Base-by-base conservation (phyloP, 2,329 filamentous ascomycete genomes). In the Hypoxylon sp. region DNA sequence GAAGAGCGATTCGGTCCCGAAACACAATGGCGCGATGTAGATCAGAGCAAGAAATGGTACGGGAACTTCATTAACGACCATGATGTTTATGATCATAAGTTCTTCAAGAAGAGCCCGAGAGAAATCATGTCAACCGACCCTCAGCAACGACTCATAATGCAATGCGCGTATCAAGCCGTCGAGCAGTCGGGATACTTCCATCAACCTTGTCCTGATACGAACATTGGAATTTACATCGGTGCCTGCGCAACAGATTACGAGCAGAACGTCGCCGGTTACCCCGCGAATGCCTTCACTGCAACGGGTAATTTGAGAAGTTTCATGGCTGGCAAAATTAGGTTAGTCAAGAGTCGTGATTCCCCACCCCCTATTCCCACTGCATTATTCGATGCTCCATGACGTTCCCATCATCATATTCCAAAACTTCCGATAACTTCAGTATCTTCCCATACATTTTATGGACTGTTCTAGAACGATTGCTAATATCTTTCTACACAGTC, bases 181-280 rank as follows among this genome's bases (percentile, higher is more conserved):
- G 75, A 74, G 21, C 69, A 71, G n/a, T 76, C 71, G 2, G 75
- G 79, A 0, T 76, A 77, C 54, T 75, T 74, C 59, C 46, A 53
- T 3, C 17, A 13, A 6, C 32, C 52, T 2, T 19, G 35, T 19
- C 51, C 68, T 5, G 54, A 64, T 17, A 58, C 47, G 8, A 32
- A 64, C 2, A 21, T 60, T n/a, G 58, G 58, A 6, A 67, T 52
- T 17, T 53, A 73, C 15, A 68, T 82, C 0, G 83, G 82, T 2
- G 77, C 74, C 17, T 75, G 75, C 29, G 70, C 65, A 0, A 71
- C 65, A 1, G 82, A 85, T 54, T 85, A 85, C 64, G 78, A 83
- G 17, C 51, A 79, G 37, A 83, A 84, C 57, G 68, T 82, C 0
- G 74, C 76, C 1, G 77, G 76, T 17, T 73, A 83, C 24, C 21